phyloP scores from a whole-genome alignment of 2,329 filamentous ascomycete genomes.

The Paraphaeosphaeria minitans region DNA sequence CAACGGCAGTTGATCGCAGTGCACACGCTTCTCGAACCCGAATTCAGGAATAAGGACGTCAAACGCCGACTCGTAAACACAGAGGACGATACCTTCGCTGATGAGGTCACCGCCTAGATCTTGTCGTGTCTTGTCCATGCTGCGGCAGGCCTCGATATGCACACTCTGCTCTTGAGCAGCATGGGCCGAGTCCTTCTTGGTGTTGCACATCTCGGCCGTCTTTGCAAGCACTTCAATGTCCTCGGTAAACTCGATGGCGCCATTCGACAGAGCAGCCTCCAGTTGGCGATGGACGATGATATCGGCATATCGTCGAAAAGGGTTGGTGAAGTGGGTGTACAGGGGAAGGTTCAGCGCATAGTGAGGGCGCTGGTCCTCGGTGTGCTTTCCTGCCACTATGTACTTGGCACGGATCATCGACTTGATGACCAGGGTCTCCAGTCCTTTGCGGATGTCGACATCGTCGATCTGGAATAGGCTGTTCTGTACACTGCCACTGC shows the following conservation, averaged over 20 bases:
- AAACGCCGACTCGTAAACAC: slow-evolving; percentile 98
- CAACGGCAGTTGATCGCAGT: slow-evolving; percentile 95
- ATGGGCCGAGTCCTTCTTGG: slow-evolving; percentile 97
- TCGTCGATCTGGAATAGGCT: slow-evolving; percentile 94
- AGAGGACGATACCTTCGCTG: slow-evolving; percentile 92
- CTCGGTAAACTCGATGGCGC: slow-evolving; percentile 82
- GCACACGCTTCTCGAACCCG: slow-evolving; percentile 98
- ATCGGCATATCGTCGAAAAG: slow-evolving; percentile 91
- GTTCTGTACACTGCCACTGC: slow-evolving; percentile 89
- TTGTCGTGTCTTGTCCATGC: slow-evolving; percentile 89
- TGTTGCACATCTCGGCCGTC: slow-evolving; percentile 95
- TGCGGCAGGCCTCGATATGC: slow-evolving; percentile 95
- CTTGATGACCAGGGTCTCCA: slow-evolving; percentile 95
- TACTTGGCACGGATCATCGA: slow-evolving; percentile 97
- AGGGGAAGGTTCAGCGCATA: slow-evolving; percentile 90
- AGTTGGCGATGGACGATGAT: slow-evolving; percentile 95
- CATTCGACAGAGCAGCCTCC: slow-evolving; percentile 81
- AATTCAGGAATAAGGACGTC: slow-evolving; percentile 98
- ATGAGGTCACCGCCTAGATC: slow-evolving; percentile 90
- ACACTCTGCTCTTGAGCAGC: slow-evolving; percentile 98
- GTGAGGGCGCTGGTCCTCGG: slow-evolving; percentile 79
- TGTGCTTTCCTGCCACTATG: slow-evolving; percentile 79
- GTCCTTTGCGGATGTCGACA: slow-evolving; percentile 87
- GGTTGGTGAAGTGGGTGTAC: slow-evolving; percentile 97
- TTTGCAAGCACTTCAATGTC: slow-evolving; percentile 88